Evolutionary conservation across 768 basidiomycete genomes (phyloP).

Genomic region (Agrocybe pediades): DNA sequence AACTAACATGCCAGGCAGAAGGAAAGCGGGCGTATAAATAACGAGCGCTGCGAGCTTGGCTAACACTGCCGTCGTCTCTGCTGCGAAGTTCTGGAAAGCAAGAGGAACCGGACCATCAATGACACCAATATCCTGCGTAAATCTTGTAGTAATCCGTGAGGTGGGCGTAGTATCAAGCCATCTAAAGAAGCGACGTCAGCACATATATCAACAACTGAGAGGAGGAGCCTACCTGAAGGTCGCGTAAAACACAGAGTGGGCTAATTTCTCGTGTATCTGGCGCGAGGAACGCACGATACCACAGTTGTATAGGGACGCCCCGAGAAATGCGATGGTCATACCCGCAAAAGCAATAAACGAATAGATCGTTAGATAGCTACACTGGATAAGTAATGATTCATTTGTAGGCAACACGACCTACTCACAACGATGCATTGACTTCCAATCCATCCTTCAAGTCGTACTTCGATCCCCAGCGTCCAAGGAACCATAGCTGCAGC

Average conservation of each 20-base stretch:
- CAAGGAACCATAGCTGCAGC: constrained; percentile 42
- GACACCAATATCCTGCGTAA: constrained; percentile 26
- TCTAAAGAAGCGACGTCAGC: constrained; percentile 18
- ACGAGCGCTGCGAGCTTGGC: constrained; percentile 37
- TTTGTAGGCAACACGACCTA: constrained; percentile 4
- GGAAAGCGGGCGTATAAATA: constrained; percentile 6
- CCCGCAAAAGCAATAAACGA: constrained; percentile 11
- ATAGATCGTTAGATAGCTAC: constrained; percentile 36
- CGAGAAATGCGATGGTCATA: not conserved
- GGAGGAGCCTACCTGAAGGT: constrained; percentile 8
- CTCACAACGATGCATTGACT: constrained; percentile 37
- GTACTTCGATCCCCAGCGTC: constrained; percentile 47
- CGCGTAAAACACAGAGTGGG: constrained; percentile 17
- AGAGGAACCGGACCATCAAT: constrained; percentile 48
- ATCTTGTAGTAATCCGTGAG: constrained; percentile 17
- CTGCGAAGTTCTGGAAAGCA: not conserved
- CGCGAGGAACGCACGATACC: constrained; percentile 9
- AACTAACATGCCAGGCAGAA: constrained; percentile 22
- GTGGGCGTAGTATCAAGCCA: constrained; percentile 26
- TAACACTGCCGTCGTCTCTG: constrained; percentile 31
- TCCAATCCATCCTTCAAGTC: constrained; percentile 29
- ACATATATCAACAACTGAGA: constrained; percentile 12
- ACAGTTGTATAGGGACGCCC: constrained; percentile 1
- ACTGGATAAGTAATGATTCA: not conserved
- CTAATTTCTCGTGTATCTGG: constrained; percentile 6